A percentile compares a stretch with the other conserved stretches of the same genome.
Conservation (phyloP, 768 basidiomycete genomes). For the Pholiota conissans region DNA sequence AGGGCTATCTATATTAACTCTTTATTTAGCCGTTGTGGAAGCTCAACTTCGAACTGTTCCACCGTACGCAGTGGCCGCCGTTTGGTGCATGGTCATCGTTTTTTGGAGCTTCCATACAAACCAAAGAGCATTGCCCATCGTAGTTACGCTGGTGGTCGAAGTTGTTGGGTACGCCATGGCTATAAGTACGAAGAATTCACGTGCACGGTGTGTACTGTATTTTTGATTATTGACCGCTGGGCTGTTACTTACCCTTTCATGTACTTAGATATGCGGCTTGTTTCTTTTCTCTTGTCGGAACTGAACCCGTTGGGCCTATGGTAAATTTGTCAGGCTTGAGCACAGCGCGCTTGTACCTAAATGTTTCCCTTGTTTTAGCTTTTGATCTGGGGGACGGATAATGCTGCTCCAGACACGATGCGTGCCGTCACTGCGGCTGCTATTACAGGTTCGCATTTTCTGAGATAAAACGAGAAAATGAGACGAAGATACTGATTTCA, state of each 20-base stretch:
- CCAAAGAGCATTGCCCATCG: conserved; percentile 30
- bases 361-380: conserved; percentile 19
- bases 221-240: conserved; percentile 1
- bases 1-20: background rate
- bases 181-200: conserved; percentile 34
- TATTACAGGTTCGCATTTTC: conserved; percentile 29
- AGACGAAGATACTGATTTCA: no score
- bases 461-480: no score
- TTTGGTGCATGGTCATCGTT: conserved; percentile 34
- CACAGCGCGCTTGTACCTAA: background rate
- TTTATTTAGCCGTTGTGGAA: conserved; percentile 34
- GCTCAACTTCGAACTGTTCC: conserved; percentile 47
- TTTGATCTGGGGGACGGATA: conserved; percentile 47
- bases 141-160: conserved; percentile 32
- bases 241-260: background rate
- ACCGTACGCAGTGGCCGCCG: conserved; percentile 36
- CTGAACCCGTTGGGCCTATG: conserved; percentile 33
- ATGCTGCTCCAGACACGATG: conserved; percentile 47
- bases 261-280: conserved; percentile 39
- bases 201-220: conserved; percentile 24
- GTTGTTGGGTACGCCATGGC: conserved; percentile 42
- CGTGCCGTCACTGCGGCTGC: conserved; percentile 41
- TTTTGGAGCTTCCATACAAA: conserved; percentile 34
- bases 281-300: conserved; percentile 39
- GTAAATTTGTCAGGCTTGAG: background rate